A percentile compares a stretch with the other conserved stretches of the same genome.
Evolutionary conservation across 2,329 filamentous ascomycete species (phyloP).

Genomic region (Sarocladium kiliense): DNA sequence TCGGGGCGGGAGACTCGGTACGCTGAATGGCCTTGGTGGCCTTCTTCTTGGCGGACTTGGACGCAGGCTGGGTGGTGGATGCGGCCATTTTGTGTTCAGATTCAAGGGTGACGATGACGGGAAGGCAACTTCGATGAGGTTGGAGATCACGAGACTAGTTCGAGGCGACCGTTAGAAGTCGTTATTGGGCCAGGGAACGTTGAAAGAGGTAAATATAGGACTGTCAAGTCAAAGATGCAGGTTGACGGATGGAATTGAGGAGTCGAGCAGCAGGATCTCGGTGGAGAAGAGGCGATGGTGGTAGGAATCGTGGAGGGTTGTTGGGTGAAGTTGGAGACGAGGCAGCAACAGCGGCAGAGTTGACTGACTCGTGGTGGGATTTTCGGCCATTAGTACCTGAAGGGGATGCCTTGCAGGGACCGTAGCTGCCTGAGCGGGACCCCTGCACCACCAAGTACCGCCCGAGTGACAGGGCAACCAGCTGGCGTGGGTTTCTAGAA

Average conservation of each 20-base stretch:
- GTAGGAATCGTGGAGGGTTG: not conserved
- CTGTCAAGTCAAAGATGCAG: not conserved
- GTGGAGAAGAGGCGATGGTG: not conserved
- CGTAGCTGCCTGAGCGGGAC: conserved; percentile 8
- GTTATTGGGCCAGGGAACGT: not conserved
- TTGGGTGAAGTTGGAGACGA: conserved; percentile 3
- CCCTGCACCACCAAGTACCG: conserved; percentile 1
- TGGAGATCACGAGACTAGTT: conserved; percentile 6
- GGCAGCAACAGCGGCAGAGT: not conserved
- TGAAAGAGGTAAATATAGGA: not conserved
- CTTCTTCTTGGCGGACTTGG: conserved; percentile 68
- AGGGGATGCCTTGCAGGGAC: conserved; percentile 3
- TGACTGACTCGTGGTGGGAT: not conserved
- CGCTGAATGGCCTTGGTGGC: conserved; percentile 44
- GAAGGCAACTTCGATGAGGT: conserved; percentile 9
- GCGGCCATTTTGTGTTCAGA: conserved; percentile 50
- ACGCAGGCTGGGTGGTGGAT: conserved; percentile 53
- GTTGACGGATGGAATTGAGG: conserved; percentile 4
- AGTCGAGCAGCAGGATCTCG: not conserved
- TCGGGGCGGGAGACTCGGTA: conserved; percentile 51
- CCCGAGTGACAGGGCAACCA: not conserved
- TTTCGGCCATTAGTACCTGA: conserved; percentile 5
- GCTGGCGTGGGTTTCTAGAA: conserved; percentile 7
- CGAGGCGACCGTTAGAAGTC: not conserved
- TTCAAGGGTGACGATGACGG: conserved; percentile 10